Conservation (phyloP, 169 alveolate species). For the Plasmodium vivax region DNA sequence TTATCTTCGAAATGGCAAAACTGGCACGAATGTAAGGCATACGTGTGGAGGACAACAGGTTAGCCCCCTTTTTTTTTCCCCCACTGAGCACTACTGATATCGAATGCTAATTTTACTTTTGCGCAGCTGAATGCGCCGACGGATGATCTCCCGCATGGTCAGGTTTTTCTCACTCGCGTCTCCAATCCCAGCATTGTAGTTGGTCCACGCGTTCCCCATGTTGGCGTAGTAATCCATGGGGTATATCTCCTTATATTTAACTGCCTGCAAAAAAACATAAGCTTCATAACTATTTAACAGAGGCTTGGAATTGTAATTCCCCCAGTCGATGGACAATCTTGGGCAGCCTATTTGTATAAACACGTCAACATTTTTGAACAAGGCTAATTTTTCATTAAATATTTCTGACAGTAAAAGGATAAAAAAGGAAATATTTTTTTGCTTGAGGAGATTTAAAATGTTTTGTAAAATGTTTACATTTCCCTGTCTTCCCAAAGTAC, state of each 20-base stretch:
- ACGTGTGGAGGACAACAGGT: not conserved
- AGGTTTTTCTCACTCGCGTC: slow-evolving; percentile 30
- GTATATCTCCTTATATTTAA: slow-evolving; percentile 79
- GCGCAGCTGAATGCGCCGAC: slow-evolving; percentile 45
- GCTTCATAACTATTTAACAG: slow-evolving; percentile 98
- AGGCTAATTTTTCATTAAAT: slow-evolving; percentile 77
- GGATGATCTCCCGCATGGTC: slow-evolving; percentile 42
- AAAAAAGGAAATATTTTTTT: slow-evolving; percentile 49
- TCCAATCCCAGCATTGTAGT: slow-evolving; percentile 81
- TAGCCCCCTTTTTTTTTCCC: not conserved
- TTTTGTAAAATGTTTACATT: slow-evolving; percentile 80
- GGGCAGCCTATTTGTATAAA: slow-evolving; percentile 97
- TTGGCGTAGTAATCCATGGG: slow-evolving; percentile 94
- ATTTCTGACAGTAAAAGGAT: slow-evolving; percentile 82
- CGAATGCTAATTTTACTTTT: slow-evolving; percentile 48
- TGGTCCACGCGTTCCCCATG: slow-evolving; percentile 92
- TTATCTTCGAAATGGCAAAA: not conserved
- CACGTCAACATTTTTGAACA: slow-evolving; percentile 80
- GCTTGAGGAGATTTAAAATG: slow-evolving; percentile 67
- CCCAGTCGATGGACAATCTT: slow-evolving; percentile 99
- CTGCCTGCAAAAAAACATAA: slow-evolving; percentile 92
- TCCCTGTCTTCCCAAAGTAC: slow-evolving; percentile 90
- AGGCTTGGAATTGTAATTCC: slow-evolving; percentile 93
- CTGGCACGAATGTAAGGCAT: not conserved
- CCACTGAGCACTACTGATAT: slow-evolving; percentile 9